These are phyloP conservation scores for Hyaloperonospora arabidopsidis DNA, from an alignment of 352 stramenopile species.

Conservation along the genomic window DNA sequence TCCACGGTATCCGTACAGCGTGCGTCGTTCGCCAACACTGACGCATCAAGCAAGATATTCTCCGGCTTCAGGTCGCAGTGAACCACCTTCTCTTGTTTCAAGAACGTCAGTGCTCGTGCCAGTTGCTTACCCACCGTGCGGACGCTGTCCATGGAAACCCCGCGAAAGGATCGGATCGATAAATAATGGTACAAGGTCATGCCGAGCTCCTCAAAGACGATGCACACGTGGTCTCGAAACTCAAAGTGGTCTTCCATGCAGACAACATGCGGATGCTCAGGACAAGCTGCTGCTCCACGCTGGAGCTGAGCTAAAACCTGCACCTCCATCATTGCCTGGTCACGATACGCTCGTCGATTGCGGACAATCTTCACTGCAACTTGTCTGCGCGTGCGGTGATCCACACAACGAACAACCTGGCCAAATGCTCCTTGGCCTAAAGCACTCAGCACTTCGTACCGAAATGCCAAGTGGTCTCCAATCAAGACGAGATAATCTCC, in stretches of 20 bases:
- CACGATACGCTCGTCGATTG: conserved; percentile 91
- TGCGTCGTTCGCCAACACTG: conserved; percentile 1
- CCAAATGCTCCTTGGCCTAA: conserved; percentile 98
- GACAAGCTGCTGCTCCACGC: conserved; percentile 21
- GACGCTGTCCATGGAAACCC: conserved; percentile 87
- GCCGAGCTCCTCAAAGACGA: conserved; percentile 94
- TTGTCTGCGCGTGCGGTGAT: conserved; percentile 73
- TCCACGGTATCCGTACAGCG: conserved; percentile 10
- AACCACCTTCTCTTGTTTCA: conserved; percentile 83
- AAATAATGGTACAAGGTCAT: conserved; percentile 96
- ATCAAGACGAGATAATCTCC: conserved; percentile 94
- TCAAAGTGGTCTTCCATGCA: conserved; percentile 90
- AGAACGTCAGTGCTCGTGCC: conserved; percentile 63
- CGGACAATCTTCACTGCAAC: conserved; percentile 98
- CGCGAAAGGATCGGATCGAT: conserved; percentile 92
- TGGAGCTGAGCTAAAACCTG: conserved; percentile 75
- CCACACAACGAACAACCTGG: conserved; percentile 93
- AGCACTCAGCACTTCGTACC: conserved; percentile 91
- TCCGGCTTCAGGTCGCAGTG: conserved; percentile 98
- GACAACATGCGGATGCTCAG: conserved; percentile 70
- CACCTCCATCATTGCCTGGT: conserved; percentile 95
- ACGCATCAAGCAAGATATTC: conserved; percentile 84
- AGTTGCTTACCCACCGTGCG: conserved; percentile 86
- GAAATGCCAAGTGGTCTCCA: conserved; percentile 90
- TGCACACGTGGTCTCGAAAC: conserved; percentile 91